A percentile compares a stretch with the other conserved stretches of the same genome.
phyloP scores from a whole-genome alignment of 192 early-diverging fungal genomes.

The Gryganskiella cystojenkinii region DNA sequence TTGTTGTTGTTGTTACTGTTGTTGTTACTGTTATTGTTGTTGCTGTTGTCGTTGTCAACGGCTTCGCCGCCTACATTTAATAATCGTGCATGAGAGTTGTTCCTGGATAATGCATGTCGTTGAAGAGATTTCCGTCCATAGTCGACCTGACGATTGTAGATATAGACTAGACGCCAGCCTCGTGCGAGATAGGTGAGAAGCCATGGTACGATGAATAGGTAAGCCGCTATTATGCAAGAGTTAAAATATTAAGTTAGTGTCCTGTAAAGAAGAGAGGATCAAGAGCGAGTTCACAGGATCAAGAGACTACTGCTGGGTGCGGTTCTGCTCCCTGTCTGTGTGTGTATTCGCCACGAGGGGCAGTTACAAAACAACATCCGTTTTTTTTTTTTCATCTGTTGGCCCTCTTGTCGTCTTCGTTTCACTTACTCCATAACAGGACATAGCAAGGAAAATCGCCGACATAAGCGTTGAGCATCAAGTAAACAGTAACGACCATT shows the following conservation, averaged over 20 bases:
- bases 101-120: no score
- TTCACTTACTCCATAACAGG: constrained; percentile 38
- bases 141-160: constrained; percentile 49
- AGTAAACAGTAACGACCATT: constrained; percentile 35
- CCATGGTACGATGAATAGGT: constrained; percentile 44
- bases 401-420: not conserved
- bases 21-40: not conserved
- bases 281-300: not conserved
- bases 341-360: no score
- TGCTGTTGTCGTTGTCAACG: not conserved
- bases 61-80: not conserved
- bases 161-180: constrained; percentile 43
- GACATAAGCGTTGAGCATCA: constrained; percentile 45
- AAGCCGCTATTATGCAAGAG: constrained; percentile 18
- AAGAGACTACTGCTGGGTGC: no score
- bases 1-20: not conserved
- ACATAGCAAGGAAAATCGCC: constrained; percentile 48
- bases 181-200: constrained; percentile 45
- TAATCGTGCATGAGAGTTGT: no score
- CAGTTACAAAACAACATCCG: no score
- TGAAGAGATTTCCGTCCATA: constrained; percentile 3
- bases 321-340: no score
- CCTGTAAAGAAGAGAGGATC: not conserved
- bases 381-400: not conserved
- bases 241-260: no score